Percentiles rank a stretch among this genome's conserved stretches.
These are phyloP conservation scores for Colletotrichum musicola DNA, from an alignment of 2,329 filamentous ascomycete species.

Conservation along the genomic window DNA sequence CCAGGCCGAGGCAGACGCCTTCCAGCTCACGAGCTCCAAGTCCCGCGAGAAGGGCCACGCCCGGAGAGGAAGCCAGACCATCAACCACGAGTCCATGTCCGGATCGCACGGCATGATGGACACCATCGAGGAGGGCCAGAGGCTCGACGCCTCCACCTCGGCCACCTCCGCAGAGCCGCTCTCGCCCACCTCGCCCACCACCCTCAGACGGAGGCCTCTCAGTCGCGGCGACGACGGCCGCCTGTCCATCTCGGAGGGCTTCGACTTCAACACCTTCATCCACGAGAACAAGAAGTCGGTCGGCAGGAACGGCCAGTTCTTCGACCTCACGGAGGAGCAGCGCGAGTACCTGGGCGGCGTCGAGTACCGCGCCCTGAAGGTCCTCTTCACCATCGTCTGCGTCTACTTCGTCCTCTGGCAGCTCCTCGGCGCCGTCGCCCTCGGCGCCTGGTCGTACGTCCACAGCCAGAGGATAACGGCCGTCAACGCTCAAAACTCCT, in stretches of 20 bases:
- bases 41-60: constrained; percentile 17
- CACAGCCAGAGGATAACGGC: constrained; percentile 62
- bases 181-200: constrained; percentile 20
- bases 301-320: constrained; percentile 67
- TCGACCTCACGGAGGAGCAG: constrained; percentile 64
- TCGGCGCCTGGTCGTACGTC: constrained; percentile 71
- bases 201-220: constrained; percentile 36
- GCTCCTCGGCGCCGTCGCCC: constrained; percentile 66
- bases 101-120: constrained; percentile 2
- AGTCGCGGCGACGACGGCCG: constrained; percentile 49
- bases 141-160: constrained; percentile 11
- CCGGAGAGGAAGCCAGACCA: constrained; percentile 21
- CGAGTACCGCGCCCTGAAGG: constrained; percentile 73
- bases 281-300: constrained; percentile 52
- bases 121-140: constrained; percentile 24
- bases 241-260: constrained; percentile 51
- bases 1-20: constrained; percentile 28
- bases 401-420: constrained; percentile 72
- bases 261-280: constrained; percentile 13
- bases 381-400: constrained; percentile 71
- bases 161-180: constrained; percentile 11
- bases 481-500: constrained; percentile 71
- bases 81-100: not conserved
- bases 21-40: constrained; percentile 8
- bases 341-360: constrained; percentile 70